Evolutionary conservation across 768 basidiomycete species (phyloP).

Genomic region (Chalciporus sphaerocephalus): DNA sequence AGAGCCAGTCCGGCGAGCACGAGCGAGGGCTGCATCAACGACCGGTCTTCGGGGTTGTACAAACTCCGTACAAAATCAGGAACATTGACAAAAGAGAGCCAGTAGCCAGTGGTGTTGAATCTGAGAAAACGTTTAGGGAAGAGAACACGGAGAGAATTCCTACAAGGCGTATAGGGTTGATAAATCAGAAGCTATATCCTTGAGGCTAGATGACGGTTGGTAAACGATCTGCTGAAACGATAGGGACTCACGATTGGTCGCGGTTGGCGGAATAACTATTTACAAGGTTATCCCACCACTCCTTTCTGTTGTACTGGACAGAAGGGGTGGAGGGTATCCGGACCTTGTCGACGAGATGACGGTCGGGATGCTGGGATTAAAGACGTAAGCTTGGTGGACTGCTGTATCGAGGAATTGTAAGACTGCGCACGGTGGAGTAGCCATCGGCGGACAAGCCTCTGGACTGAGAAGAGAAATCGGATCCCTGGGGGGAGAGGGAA

Average conservation of each 20-base stretch:
- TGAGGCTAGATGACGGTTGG: conserved; percentile 34
- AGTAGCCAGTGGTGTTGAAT: conserved; percentile 58
- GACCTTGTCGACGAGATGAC: conserved; percentile 24
- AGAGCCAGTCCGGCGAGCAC: conserved; percentile 66
- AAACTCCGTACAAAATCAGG: conserved; percentile 51
- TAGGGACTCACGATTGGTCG: conserved; percentile 38
- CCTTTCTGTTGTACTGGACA: conserved; percentile 32
- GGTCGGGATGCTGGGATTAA: conserved; percentile 25
- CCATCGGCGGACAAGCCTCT: conserved; percentile 26
- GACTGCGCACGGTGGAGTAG: conserved; percentile 23
- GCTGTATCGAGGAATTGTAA: not conserved
- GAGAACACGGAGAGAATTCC: not conserved
- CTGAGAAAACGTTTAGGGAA: conserved; percentile 35
- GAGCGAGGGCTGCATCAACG: conserved; percentile 64
- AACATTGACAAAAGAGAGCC: conserved; percentile 66
- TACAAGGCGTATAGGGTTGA: conserved; percentile 43
- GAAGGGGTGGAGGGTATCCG: conserved; percentile 28
- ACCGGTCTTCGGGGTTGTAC: conserved; percentile 47
- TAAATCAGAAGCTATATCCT: conserved; percentile 48
- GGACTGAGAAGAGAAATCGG: conserved; percentile 28
- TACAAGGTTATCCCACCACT: conserved; percentile 50
- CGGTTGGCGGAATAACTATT: conserved; percentile 38
- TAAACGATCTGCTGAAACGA: not conserved
- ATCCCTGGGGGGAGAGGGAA: conserved; percentile 31
- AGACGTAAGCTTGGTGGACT: conserved; percentile 4